Base-by-base conservation (phyloP, 148 eudicot genomes). In the Spergularia marina region DNA sequence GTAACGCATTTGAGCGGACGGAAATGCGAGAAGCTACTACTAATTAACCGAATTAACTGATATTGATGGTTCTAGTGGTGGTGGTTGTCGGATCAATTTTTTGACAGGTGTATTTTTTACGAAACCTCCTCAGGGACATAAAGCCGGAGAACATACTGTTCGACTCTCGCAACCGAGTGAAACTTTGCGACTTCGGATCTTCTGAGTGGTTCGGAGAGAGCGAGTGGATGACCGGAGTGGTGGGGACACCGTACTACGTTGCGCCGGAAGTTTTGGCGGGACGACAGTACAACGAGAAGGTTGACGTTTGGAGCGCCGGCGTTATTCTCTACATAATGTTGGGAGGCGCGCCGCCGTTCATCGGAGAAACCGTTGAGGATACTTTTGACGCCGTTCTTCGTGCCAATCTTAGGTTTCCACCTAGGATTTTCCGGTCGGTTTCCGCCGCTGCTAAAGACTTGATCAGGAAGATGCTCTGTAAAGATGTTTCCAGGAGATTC, bases 241-340 rank as follows among this genome's bases (percentile, higher is more conserved):
- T 91, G 6, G 98, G 98, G 34, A 94, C 98, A 39, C 98, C 98
- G 66, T 91, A 90, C 54, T 94, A 94, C 18, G 93, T 94, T 14
- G 98, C 98, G 17, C 97, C 98, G 21, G 98, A 94, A 85, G 91
- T 94, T 7, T 66, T 94, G 74, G 70, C 79, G 1, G 98, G 97
- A 1, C 69, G 87, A 77, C 93, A 91, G 10, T 94, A 94, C 40
- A 74, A 81, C 23, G 98, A 94, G 86, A 94, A 94, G 79, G 84
- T 89, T 0, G 98, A 94, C 74, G 82, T 94, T 2, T 94, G 98
- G 98, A 94, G 98, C 41, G 90, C 87, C 0, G 96, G 97, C 11
- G 98, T 94, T 30, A 85, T 94, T 70, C 70, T 91, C 61, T 94
- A 94, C 62, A 82, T 88, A 17, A 90, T 94, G 97, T 83, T 94